Evolutionary conservation across 2,329 filamentous ascomycete species (phyloP), one percentile per base, ranked within the genome.

Genomic region (Fusarium ambrosium): DNA sequence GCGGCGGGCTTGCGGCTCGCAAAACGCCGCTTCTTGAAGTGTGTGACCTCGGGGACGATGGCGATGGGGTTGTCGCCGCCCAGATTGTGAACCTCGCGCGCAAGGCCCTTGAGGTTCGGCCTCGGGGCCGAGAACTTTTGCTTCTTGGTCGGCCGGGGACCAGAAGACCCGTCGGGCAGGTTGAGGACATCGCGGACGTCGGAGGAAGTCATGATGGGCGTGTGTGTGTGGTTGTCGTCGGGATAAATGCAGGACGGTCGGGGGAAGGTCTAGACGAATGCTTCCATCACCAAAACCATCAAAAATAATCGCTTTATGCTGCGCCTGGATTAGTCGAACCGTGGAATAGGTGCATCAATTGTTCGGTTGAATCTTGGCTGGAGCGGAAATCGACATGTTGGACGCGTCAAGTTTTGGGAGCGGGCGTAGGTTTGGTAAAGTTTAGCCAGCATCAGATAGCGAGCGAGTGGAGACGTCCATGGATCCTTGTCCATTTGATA

Each of bases 101-200:
- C 90, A 24, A 92, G 84, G 27, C 91, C 91, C 74, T 92, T 92
- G 63, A 92, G 80, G 72, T 89, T 91, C 45, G 87, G 87, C 63
- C 87, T 86, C 74, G 92, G 89, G 56, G 88, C 89, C 18, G 88
- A 86, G 8, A 90, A 86, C 81, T 93, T 95, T 78, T 92, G 91
- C 81, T 96, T 95, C 86, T 97, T 97, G 51, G 89, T 85, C 45
- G 92, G 90, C 72, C 92, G 85, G 64, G 86, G 80, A 62, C 84
- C 85, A 61, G 85, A 79, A 61, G 84, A 78, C 70, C 86, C 84
- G 36, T 91, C 92, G 60, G 92, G 92, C 81, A 97, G 87, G 83
- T 95, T 94, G 80, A 97, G 91, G 81, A 97, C 94, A 82, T 97
- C 95, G 85, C 94, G 94, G 78, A 97, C 91, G 87, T 97, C 95